phyloP scores from a whole-genome alignment of 768 basidiomycete genomes.

The Xanthoconium stramineum region DNA sequence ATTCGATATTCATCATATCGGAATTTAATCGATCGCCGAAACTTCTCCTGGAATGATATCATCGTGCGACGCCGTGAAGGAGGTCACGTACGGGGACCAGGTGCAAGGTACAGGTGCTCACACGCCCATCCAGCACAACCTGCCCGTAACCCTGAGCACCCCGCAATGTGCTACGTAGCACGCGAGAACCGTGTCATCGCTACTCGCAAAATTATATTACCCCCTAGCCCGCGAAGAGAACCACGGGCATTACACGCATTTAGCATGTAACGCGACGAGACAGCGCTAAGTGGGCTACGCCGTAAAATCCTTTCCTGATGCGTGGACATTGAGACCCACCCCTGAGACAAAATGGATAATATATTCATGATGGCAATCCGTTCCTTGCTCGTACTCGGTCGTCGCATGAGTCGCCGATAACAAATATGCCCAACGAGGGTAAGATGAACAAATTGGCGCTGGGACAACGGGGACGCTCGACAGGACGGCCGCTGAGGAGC shows the following conservation, averaged over 20 bases:
- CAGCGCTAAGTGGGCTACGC: not conserved
- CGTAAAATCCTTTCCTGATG: not conserved
- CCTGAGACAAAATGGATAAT: not conserved
- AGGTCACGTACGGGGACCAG: not conserved
- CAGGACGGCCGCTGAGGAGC: not conserved
- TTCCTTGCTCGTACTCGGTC: not conserved
- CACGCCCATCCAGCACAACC: too few species aligned
- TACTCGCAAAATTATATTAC: not conserved
- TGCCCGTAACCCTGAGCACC: constrained; percentile 8
- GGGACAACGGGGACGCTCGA: constrained; percentile 6
- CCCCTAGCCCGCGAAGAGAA: not conserved
- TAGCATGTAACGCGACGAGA: not conserved
- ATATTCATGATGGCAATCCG: not conserved
- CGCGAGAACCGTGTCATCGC: not conserved
- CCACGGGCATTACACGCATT: not conserved
- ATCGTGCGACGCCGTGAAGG: not conserved
- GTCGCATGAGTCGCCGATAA: not conserved
- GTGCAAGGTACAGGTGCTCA: too few species aligned
- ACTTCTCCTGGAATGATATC: constrained; percentile 5
- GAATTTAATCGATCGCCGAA: too few species aligned
- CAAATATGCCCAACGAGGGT: constrained; percentile 3
- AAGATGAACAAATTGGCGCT: constrained; percentile 1
- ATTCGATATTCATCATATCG: too few species aligned
- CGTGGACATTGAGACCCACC: not conserved
- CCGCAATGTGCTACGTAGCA: not conserved